phyloP scores from a whole-genome alignment of 306 rosid species.

The Fragaria nilgerrensis region DNA sequence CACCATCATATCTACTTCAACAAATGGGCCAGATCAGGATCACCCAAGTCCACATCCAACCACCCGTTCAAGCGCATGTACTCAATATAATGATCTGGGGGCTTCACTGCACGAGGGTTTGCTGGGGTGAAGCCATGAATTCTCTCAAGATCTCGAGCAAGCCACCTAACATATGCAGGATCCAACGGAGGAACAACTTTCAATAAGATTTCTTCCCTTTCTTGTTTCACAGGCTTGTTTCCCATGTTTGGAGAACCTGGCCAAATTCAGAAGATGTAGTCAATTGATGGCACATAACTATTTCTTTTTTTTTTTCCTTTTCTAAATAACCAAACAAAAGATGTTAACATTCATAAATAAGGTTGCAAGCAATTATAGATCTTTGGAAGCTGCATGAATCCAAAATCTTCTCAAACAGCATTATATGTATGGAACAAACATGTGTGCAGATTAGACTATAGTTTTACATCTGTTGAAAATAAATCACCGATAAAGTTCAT shows the following conservation, averaged over 20 bases:
- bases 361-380: background rate
- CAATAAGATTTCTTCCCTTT: conserved; percentile 39
- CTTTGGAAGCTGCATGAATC: background rate
- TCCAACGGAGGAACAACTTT: conserved; percentile 71
- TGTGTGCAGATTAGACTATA: background rate
- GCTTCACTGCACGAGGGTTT: conserved; percentile 48
- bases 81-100: conserved; percentile 66
- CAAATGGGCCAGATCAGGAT: conserved; percentile 63
- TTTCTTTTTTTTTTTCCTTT: background rate
- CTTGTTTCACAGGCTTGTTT: conserved; percentile 55
- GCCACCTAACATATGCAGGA: conserved; percentile 52
- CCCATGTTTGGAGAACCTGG: conserved; percentile 48
- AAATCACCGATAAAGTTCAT: background rate
- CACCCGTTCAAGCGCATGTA: conserved; percentile 69
- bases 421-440: background rate
- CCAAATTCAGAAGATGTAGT: conserved; percentile 2
- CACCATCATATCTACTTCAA: conserved; percentile 41
- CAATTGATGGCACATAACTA: background rate
- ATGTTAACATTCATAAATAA: background rate
- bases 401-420: background rate
- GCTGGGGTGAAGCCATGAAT: conserved; percentile 55
- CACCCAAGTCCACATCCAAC: conserved; percentile 63
- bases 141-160: conserved; percentile 56
- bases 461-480: background rate
- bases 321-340: background rate